These are phyloP conservation scores for Teratosphaeriaceae sp. DNA, from an alignment of 2,329 filamentous ascomycete species.

Conservation along the genomic window DNA sequence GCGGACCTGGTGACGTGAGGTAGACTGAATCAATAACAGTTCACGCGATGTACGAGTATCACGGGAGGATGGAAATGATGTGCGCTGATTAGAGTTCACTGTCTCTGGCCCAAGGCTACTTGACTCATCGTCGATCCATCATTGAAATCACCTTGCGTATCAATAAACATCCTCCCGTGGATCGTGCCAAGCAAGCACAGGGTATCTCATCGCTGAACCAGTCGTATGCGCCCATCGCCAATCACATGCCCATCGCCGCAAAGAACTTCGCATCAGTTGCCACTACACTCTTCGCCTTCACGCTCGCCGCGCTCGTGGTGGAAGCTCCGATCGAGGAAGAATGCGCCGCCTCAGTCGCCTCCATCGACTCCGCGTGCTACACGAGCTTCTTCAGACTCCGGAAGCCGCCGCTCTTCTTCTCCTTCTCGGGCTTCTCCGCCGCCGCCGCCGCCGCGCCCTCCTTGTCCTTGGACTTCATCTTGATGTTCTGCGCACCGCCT, in stretches of 20 bases:
- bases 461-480: constrained; percentile 40
- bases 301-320: not conserved
- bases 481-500: constrained; percentile 49
- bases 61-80: too few relatives aligned
- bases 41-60: too few relatives aligned
- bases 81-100: too few relatives aligned
- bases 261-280: constrained; percentile 1
- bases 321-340: not conserved
- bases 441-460: constrained; percentile 15
- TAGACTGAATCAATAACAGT: too few relatives aligned
- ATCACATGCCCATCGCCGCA: constrained; percentile 4
- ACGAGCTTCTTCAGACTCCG: constrained; percentile 31
- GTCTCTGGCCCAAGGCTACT: too few relatives aligned
- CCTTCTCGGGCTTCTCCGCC: constrained; percentile 30
- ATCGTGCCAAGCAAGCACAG: too few relatives aligned
- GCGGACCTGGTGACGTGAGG: constrained; percentile 59
- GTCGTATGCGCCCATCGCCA: too few relatives aligned
- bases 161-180: too few relatives aligned
- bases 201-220: not conserved
- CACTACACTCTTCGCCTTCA: not conserved
- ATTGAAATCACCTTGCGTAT: not conserved
- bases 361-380: constrained; percentile 6
- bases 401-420: constrained; percentile 33
- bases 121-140: too few relatives aligned
- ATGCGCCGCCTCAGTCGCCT: not conserved